A percentile compares a stretch with the other conserved stretches of the same genome.
Evolutionary conservation across 345 rosid species (phyloP).

Genomic region (Pelargonium nanum): DNA sequence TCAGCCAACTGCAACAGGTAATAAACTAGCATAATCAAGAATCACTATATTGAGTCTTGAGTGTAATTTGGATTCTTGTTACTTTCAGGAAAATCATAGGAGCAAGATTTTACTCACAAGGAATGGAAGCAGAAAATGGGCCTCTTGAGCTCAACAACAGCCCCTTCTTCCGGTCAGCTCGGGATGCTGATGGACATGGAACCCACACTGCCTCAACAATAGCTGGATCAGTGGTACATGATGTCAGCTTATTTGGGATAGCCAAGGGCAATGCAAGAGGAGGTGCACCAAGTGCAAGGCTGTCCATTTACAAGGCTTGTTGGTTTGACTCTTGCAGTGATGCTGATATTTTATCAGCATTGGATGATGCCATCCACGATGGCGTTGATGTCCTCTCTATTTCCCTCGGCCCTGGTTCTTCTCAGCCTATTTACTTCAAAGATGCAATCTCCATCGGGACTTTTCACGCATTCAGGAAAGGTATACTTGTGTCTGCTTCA

Average conservation of each 20-base stretch:
- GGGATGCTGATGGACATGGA: constrained; percentile 40
- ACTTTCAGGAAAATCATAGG: constrained; percentile 41
- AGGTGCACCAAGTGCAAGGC: constrained; percentile 37
- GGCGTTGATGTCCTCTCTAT: constrained; percentile 41
- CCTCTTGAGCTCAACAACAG: constrained; percentile 22
- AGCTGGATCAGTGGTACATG: constrained; percentile 25
- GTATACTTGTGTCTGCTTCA: constrained; percentile 34
- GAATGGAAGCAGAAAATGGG: constrained; percentile 30
- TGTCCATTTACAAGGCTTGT: constrained; percentile 43
- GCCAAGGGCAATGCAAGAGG: constrained; percentile 41
- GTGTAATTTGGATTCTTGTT: background rate
- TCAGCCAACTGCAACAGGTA: constrained; percentile 32
- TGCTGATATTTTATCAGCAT: constrained; percentile 33
- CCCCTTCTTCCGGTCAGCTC: constrained; percentile 28
- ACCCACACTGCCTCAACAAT: constrained; percentile 35
- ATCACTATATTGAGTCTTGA: too few species aligned
- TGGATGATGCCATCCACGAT: constrained; percentile 35
- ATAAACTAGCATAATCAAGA: background rate
- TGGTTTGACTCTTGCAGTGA: constrained; percentile 30
- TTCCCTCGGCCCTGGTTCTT: constrained; percentile 33
- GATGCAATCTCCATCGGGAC: constrained; percentile 27
- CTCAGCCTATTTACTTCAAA: constrained; percentile 25
- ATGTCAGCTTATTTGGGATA: constrained; percentile 33
- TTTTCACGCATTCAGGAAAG: constrained; percentile 38
- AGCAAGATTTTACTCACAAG: constrained; percentile 31